Evolutionary conservation across 352 stramenopile genomes (phyloP), one percentile per base, ranked within the genome.

Genomic region (Phytophthora pinifolia): DNA sequence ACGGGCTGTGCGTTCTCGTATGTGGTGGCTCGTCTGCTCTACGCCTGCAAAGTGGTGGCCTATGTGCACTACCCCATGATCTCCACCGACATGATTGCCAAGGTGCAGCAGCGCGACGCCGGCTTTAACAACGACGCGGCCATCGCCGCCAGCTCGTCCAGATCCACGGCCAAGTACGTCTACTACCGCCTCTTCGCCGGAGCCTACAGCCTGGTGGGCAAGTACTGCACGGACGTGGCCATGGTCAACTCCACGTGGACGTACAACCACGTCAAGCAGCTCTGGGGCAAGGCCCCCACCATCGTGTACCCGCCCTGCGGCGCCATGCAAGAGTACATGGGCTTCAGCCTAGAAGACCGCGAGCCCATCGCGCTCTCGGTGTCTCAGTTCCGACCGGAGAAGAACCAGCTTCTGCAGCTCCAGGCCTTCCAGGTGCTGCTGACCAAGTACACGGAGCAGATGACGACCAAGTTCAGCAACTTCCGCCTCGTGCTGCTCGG

Each of bases 61-160:
- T 99, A 99, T 83, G 95, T 98, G 22, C 97, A 99, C 81, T 99
- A 99, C 81, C 97, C 98, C 7, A 99, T 98, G 52, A 99, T 99
- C 62, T 98, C 89, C 43, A 98, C 91, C 30, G 96, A 99, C 62
- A 99, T 99, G 98, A 90, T 99, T 31, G 57, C 67, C 31, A 81
- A 95, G 32, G 96, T 99, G 6, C 88, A 87, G 58, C 77, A 98
- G 49, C 89, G 91, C 32, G 66, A 85, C 32, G 70, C 91, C 4
- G 80, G 84, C 12, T 98, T 98, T 70, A 99, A 99, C 76, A 98
- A 99, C 66, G 60, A 90, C 39, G 43, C 75, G 9, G 54, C 73
- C 6, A 91, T 99, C 27, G 79, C 94, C 6, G 52, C 60, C 9
- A 98, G 83, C 51, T 56, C 74, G 14, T 62, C 85, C 4, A 79